Percentiles rank a stretch among this genome's conserved stretches.
Conservation (phyloP, 257 asterid species). For the Catharanthus roseus region DNA sequence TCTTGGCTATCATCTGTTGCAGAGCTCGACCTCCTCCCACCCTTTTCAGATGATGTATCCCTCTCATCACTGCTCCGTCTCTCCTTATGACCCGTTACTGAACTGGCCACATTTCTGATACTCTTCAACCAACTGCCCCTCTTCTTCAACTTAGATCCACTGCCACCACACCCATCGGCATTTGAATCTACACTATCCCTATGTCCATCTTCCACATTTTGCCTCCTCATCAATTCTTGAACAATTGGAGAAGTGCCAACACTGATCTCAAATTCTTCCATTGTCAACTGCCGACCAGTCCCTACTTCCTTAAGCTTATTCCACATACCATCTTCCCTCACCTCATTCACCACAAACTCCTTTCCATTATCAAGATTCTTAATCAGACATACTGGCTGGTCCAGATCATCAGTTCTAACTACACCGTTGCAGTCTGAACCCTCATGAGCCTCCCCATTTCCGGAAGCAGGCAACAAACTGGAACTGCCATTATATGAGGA, state of each 20-base stretch:
- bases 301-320: slow-evolving; percentile 84
- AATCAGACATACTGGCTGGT: slow-evolving; percentile 52
- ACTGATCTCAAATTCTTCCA: slow-evolving; percentile 89
- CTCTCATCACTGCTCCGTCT: slow-evolving; percentile 86
- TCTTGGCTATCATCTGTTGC: slow-evolving; percentile 99
- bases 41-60: slow-evolving; percentile 94
- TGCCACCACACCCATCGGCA: slow-evolving; percentile 36
- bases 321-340: slow-evolving; percentile 93
- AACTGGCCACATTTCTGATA: slow-evolving; percentile 65
- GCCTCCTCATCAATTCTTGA: slow-evolving; percentile 96
- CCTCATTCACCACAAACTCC: slow-evolving; percentile 91
- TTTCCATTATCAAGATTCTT: slow-evolving; percentile 91
- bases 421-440: slow-evolving; percentile 13
- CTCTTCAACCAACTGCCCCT: slow-evolving; percentile 80
- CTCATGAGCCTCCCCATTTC: slow-evolving; percentile 20
- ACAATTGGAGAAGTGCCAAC: slow-evolving; percentile 97
- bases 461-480: slow-evolving; percentile 13
- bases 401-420: slow-evolving; percentile 32
- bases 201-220: slow-evolving; percentile 72
- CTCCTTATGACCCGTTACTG: slow-evolving; percentile 68
- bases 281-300: slow-evolving; percentile 86
- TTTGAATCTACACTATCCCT: slow-evolving; percentile 46
- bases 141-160: slow-evolving; percentile 52
- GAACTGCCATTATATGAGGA: slow-evolving; percentile 21
- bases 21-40: slow-evolving; percentile 96